Percentiles rank a stretch among this genome's conserved stretches.
These are phyloP conservation scores for Aschersonia sp. DNA, from an alignment of 2,329 filamentous ascomycete genomes.

Conservation along the genomic window DNA sequence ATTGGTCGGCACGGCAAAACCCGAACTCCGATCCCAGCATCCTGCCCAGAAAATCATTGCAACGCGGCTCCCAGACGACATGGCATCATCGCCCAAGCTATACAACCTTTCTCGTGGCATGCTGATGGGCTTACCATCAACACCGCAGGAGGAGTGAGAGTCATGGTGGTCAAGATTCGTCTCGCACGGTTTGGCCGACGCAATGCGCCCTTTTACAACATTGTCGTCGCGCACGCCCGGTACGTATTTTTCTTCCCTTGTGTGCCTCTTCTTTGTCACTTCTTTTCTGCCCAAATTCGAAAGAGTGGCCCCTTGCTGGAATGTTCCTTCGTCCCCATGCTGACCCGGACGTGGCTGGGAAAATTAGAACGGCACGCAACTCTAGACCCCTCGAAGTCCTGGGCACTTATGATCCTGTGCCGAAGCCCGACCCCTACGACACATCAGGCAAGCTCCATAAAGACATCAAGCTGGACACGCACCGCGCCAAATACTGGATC, in stretches of 20 bases:
- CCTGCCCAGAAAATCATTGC: constrained; percentile 13
- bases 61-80: no score
- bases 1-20: constrained; percentile 22
- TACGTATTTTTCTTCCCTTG: constrained; percentile 24
- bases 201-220: constrained; percentile 92
- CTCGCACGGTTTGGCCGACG: constrained; percentile 84
- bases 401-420: constrained; percentile 58
- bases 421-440: constrained; percentile 45
- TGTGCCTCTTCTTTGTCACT: not conserved
- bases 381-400: constrained; percentile 88
- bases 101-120: no score
- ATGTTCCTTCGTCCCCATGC: no score
- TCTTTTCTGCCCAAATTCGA: no score
- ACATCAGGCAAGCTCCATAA: constrained; percentile 62
- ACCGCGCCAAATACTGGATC: constrained; percentile 84
- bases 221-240: constrained; percentile 87
- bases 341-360: no score
- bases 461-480: constrained; percentile 74
- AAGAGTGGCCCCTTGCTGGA: no score
- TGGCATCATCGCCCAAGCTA: not conserved
- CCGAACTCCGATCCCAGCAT: constrained; percentile 3
- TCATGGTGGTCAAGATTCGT: constrained; percentile 87
- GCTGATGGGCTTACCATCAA: not conserved
- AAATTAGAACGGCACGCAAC: constrained; percentile 62
- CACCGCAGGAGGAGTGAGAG: not conserved